Evolutionary conservation across 1,284 basidiomycete species (phyloP), one percentile per base, ranked within the genome.

Genomic region (Leccinum cinnamomeum): DNA sequence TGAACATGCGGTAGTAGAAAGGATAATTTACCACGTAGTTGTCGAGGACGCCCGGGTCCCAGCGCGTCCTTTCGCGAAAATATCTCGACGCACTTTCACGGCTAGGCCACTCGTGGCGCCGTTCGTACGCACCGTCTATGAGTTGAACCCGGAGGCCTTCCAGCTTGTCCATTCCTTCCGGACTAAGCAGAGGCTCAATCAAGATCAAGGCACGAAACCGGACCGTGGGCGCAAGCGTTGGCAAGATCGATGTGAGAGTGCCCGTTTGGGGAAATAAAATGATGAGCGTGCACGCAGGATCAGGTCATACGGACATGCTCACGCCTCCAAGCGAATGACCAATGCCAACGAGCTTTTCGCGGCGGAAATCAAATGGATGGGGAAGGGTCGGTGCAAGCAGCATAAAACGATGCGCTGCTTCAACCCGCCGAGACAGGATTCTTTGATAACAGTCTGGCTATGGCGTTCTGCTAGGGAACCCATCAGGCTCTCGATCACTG

Each of bases 301-400:
- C 16, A 4, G 5, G 11, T 53, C 48, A 37, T 39, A 79, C 81
- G 63, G 67, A 86, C 85, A 87, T 81, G 30, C 82, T 77, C 62
- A 85, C 84, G 48, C 80, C 86, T n/a, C 86, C 86, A 30, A 88
- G 72, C 1, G 86, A 87, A 71, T 88, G 86, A 0, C 85, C 86
- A 20, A 88, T 79, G 5, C 85, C 86, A 37, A 86, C 76, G 7
- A 88, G 72, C 50, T 78, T 83, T 61, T 83, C 74, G 11, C 68
- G 69, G 37, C 68, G 67, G 70, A 87, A 87, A 62, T 85, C 77
- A 30, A 83, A 73, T 7, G 70, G 67, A 11, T 75, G 76, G 35
- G 75, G 77, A 59, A 78, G 65, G 25, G 73, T 66, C 2, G 77
- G 72, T 3, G 77, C 79, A 11, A 73, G 74, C 10, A 73, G 74